A percentile compares a stretch with the other conserved stretches of the same genome.
Conservation (phyloP, 148 eudicot species). For the Beta vulgaris region DNA sequence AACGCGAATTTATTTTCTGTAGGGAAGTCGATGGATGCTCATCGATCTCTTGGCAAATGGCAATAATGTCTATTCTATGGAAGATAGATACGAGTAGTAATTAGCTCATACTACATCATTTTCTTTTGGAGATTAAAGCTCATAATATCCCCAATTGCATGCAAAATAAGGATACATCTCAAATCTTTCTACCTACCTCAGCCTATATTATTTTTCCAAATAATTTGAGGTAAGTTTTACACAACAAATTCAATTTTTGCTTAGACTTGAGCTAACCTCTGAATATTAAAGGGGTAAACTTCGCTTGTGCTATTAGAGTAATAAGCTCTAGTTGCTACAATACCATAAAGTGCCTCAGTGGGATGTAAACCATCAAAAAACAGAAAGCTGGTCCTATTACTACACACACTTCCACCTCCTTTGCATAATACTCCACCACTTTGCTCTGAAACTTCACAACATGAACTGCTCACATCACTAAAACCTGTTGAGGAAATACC, state of each 20-base stretch:
- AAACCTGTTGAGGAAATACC: constrained; percentile 10
- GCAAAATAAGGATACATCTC: too few relatives aligned
- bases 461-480: constrained; percentile 16
- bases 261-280: constrained; percentile 7
- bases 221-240: neutral
- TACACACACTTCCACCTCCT: constrained; percentile 17
- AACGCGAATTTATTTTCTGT: too few relatives aligned
- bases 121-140: too few relatives aligned
- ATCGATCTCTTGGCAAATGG: too few relatives aligned
- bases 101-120: too few relatives aligned
- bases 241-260: neutral
- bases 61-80: too few relatives aligned
- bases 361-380: constrained; percentile 23
- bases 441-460: constrained; percentile 17
- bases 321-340: constrained; percentile 22
- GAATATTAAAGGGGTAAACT: constrained; percentile 20
- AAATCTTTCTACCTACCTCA: too few relatives aligned
- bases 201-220: neutral
- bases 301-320: constrained; percentile 6
- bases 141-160: too few relatives aligned
- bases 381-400: constrained; percentile 4
- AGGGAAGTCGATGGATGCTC: too few relatives aligned
- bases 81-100: too few relatives aligned
- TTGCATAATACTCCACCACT: constrained; percentile 13
- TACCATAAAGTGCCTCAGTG: constrained; percentile 5